Evolutionary conservation across 2,329 filamentous ascomycete genomes (phyloP).

Genomic region (Boeremia lycopersici): DNA sequence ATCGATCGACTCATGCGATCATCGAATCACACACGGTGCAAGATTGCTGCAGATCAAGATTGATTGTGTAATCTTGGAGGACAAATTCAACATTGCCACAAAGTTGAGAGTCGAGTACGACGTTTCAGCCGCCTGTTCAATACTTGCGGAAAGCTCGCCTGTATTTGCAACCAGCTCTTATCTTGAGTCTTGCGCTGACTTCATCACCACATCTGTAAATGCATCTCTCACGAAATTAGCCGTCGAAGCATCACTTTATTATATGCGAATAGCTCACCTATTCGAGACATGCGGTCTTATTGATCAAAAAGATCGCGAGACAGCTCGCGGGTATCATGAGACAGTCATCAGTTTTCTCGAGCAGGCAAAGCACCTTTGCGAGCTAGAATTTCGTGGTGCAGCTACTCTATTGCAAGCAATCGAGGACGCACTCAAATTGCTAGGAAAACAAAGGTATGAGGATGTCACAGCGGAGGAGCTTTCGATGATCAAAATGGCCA

Average conservation of each 20-base stretch:
- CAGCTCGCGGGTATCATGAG: conserved; percentile 20
- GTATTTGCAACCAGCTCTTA: conserved; percentile 4
- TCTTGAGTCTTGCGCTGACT: conserved; percentile 35
- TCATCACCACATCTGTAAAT: conserved; percentile 37
- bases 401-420: conserved; percentile 34
- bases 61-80: background rate
- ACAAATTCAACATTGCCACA: background rate
- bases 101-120: background rate
- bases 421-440: conserved; percentile 32
- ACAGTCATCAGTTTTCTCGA: conserved; percentile 34
- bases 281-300: conserved; percentile 25
- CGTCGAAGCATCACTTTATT: conserved; percentile 46
- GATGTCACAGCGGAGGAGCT: conserved; percentile 52
- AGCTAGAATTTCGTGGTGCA: conserved; percentile 36
- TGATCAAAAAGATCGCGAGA: conserved; percentile 9
- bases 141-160: background rate
- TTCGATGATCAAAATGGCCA: conserved; percentile 54
- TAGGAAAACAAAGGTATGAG: conserved; percentile 48
- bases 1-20: background rate
- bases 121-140: conserved; percentile 15
- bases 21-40: background rate
- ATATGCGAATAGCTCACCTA: conserved; percentile 36
- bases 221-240: conserved; percentile 48
- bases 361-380: conserved; percentile 41
- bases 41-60: background rate